Percentiles rank a stretch among this genome's conserved stretches.
Conservation (phyloP, 176 grass and related monocot genomes). For the Bothriochloa decipiens region DNA sequence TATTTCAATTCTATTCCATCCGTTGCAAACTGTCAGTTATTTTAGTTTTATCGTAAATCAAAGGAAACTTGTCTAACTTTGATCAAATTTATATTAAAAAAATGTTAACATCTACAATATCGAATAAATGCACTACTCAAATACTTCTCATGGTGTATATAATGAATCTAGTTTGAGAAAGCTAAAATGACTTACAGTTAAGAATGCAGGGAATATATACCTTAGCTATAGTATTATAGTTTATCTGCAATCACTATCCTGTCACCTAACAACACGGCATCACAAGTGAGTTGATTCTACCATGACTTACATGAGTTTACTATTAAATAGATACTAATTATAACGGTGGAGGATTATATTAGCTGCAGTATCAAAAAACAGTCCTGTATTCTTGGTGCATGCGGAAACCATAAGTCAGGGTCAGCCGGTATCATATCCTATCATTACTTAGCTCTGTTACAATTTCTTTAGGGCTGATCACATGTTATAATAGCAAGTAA, state of each 20-base stretch:
- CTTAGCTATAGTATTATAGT: neutral
- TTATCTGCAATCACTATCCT: neutral
- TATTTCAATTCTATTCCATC: neutral
- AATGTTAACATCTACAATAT: neutral
- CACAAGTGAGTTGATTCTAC: neutral
- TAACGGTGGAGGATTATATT: neutral
- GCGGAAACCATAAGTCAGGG: neutral
- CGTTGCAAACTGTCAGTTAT: neutral
- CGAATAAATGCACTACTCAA: neutral
- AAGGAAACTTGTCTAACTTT: neutral
- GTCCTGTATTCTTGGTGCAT: neutral
- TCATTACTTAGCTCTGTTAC: neutral
- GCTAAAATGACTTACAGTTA: neutral
- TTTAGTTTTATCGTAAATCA: neutral
- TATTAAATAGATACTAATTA: neutral
- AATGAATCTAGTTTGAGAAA: neutral
- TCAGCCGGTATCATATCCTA: neutral
- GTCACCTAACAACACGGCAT: neutral
- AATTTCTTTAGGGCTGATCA: neutral
- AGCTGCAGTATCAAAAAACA: neutral
- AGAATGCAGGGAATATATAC: neutral
- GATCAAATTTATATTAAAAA: neutral
- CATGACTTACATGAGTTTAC: neutral
- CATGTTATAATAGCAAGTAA: neutral
- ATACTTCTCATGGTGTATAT: neutral